Conservation (phyloP, 2,329 filamentous ascomycete species). For the Hymenoscyphus infarciens region DNA sequence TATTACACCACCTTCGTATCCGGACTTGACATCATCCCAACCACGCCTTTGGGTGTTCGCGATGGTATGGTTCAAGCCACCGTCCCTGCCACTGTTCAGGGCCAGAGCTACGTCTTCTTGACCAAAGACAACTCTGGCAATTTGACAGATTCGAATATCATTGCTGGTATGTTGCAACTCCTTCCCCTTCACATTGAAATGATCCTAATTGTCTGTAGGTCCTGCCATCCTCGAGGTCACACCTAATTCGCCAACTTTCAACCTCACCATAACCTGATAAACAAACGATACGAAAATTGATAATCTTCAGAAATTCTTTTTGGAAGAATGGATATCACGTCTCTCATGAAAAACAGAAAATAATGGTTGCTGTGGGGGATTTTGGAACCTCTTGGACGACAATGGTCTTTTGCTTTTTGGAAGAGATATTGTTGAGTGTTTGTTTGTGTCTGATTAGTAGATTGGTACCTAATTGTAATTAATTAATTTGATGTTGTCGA, state of each 20-base stretch:
- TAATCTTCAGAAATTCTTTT: background rate
- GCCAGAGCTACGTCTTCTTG: conserved; percentile 42
- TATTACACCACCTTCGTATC: conserved; percentile 38
- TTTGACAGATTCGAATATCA: conserved; percentile 38
- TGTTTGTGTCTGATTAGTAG: background rate
- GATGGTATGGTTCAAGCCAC: conserved; percentile 29
- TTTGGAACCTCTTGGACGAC: conserved; percentile 4
- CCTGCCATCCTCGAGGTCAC: conserved; percentile 37
- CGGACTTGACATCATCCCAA: conserved; percentile 34
- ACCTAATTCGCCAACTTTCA: conserved; percentile 28
- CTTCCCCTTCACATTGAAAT: background rate
- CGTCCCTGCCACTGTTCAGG: conserved; percentile 35
- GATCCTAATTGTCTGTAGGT: background rate
- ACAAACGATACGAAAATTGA: background rate
- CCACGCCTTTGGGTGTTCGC: conserved; percentile 36
- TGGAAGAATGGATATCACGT: background rate
- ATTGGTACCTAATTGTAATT: conserved; percentile 4
- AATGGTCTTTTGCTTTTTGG: conserved; percentile 1
- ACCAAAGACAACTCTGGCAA: conserved; percentile 37
- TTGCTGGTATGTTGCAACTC: conserved; percentile 33
- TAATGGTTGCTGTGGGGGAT: background rate
- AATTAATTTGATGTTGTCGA: background rate
- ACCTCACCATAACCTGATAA: conserved; percentile 20
- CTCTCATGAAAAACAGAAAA: background rate
- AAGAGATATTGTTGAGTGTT: conserved; percentile 1